Evolutionary conservation across 345 rosid genomes (phyloP), one percentile per base, ranked within the genome.

Genomic region (Salix dunnii): DNA sequence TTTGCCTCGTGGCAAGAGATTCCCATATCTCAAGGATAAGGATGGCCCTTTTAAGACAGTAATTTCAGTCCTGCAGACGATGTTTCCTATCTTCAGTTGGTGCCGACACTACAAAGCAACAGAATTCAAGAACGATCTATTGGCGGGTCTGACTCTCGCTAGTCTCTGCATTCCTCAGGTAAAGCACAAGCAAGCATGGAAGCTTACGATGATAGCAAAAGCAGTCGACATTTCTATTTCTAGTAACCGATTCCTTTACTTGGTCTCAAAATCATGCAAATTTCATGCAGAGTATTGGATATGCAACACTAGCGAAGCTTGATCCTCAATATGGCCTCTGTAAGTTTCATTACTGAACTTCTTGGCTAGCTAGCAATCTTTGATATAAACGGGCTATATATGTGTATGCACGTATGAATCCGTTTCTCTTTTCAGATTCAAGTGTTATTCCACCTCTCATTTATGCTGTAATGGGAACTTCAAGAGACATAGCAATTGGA

Each of bases 141-240:
- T 95, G 88, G 95, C 96, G 3, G 97, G 97, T 71, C 84, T 95
- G 62, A 95, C 99, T 72, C 97, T 95, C 11, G 97, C 99, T 35
- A 95, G 99, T 84, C 96, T 95, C 73, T 88, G 97, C 90, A 95
- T 93, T 81, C 99, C 99, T 16, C 99, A 92, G 90, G 98, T 94
- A 81, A 43, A 42, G 12, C 5, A n/a, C 63, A 58, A 10, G 63
- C 28, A 58, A 23, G 13, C 28, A 58, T 58, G 63, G 63, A 58
- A 58, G 28, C 23, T 58, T 58, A 58, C 28, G 11, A 8, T n/a
- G 27, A 27, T 58, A 3, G 27, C 62, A 58, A 1, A 58, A 58
- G n/a, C 14, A n/a, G 18, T 68, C 18, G 5, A 68, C 27, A 21
- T 21, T 38, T 14, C 18, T 42, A 13, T 25, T 68, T 40, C 14